A percentile compares a stretch with the other conserved stretches of the same genome.
These are phyloP conservation scores for Azolla pinnata DNA, from an alignment of 75 land plant genomes.

Conservation along the genomic window DNA sequence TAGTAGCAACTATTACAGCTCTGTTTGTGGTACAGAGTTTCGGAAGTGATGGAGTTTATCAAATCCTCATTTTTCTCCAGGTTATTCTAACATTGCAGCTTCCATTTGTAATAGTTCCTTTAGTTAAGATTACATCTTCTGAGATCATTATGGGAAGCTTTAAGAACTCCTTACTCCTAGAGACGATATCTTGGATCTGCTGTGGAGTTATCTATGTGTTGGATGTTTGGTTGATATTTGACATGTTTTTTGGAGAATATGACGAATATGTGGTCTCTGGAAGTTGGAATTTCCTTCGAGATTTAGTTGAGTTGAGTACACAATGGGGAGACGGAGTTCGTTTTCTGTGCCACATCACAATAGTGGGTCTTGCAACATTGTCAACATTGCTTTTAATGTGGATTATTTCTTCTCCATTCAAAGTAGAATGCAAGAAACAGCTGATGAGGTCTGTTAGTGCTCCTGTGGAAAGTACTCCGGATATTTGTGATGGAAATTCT, in stretches of 20 bases:
- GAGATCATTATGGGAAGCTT: conserved; percentile 58
- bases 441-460: not conserved
- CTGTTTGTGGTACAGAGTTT: conserved; percentile 44
- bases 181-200: conserved; percentile 41
- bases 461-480: not conserved
- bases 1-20: conserved; percentile 41
- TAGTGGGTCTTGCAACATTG: conserved; percentile 1
- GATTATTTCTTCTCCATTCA: conserved; percentile 3
- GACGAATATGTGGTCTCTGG: conserved; percentile 47
- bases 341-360: not conserved
- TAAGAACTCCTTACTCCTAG: conserved; percentile 44
- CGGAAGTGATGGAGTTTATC: conserved; percentile 79
- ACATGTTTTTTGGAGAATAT: conserved; percentile 62
- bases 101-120: conserved; percentile 77
- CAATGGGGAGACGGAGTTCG: conserved; percentile 1
- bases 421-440: not conserved
- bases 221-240: conserved; percentile 55
- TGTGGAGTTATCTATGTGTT: conserved; percentile 42
- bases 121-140: conserved; percentile 76
- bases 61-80: conserved; percentile 63
- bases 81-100: conserved; percentile 70
- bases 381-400: not conserved
- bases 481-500: too few relatives aligned
- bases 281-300: conserved; percentile 31
- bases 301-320: not conserved